Percentiles rank a stretch among this genome's conserved stretches.
Evolutionary conservation across 2,329 filamentous ascomycete genomes (phyloP).

Genomic region (Colletotrichum sp.): DNA sequence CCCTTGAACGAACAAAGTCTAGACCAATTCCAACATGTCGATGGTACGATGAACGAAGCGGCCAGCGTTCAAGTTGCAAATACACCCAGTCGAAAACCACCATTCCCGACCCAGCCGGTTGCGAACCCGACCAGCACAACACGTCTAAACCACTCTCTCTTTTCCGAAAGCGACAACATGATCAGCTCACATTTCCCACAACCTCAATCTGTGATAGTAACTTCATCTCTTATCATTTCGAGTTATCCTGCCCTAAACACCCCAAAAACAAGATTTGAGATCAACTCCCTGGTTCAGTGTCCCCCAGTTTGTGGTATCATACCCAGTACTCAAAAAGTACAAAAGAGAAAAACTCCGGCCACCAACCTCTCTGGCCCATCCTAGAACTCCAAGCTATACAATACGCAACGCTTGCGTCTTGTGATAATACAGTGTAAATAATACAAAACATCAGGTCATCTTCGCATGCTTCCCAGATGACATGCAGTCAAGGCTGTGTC

Average conservation of each 20-base stretch:
- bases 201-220: fast-evolving
- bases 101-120: neutral
- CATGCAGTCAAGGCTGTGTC: no score
- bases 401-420: neutral
- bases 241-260: neutral
- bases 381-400: neutral
- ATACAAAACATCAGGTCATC: neutral
- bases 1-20: neutral
- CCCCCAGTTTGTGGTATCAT: constrained; percentile 14
- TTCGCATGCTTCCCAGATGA: no score
- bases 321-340: neutral
- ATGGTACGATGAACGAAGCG: fast-evolving
- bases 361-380: neutral
- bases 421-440: neutral
- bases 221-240: neutral
- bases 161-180: fast-evolving
- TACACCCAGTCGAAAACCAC: fast-evolving
- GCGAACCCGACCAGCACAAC: neutral
- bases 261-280: neutral
- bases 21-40: fast-evolving
- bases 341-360: neutral
- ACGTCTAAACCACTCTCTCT: no score
- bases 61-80: neutral
- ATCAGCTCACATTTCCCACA: neutral
- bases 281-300: neutral